Evolutionary conservation across 371 early-diverging fungal species (phyloP), one percentile per base, ranked within the genome.

Genomic region (Mucor velutinosus): DNA sequence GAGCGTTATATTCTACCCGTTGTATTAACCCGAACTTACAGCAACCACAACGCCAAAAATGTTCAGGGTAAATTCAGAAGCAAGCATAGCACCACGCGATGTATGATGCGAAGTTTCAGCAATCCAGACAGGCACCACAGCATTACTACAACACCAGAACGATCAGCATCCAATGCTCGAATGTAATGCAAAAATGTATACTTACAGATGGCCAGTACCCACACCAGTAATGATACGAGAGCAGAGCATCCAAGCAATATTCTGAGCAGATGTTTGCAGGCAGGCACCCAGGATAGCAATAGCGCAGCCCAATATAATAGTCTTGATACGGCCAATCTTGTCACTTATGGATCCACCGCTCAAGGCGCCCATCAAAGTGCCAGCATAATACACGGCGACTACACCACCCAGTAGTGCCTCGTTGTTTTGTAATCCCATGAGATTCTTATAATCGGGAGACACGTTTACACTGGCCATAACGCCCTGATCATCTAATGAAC

Each of bases 41-140:
- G 81, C 81, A 43, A 81, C 72, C 8, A 78, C 79, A 7, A 81
- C 77, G 61, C 82, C 82, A 39, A 82, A 78, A 21, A 82, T 82
- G 45, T 82, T 82, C 1, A 78, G 37, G 0, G 78, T 79, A 55
- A 82, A 79, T 60, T 79, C 82, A 66, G 78, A 76, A 5, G 78
- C 78, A 60, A 79, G 68, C 64, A 82, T 73, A 60, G 68, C 67
- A 33, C 82, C 82, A 35, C 82, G 67, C 15, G 77, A 74, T 7
- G 73, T 72, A 51, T 78, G 73, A 71, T 75, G 76, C 3, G 79
- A 76, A 1, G 74, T 76, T 61, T 81, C 81, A 27, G 81, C 79
- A 59, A 72, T 75, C 79, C 79, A 81, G 8, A 81, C 79, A 27
- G 81, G 81, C 1, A 81, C 79, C 66, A 78, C 71, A 19, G 81